Evolutionary conservation across 768 basidiomycete species (phyloP), one percentile per base, ranked within the genome.

Genomic region (Pisolithus microcarpus): DNA sequence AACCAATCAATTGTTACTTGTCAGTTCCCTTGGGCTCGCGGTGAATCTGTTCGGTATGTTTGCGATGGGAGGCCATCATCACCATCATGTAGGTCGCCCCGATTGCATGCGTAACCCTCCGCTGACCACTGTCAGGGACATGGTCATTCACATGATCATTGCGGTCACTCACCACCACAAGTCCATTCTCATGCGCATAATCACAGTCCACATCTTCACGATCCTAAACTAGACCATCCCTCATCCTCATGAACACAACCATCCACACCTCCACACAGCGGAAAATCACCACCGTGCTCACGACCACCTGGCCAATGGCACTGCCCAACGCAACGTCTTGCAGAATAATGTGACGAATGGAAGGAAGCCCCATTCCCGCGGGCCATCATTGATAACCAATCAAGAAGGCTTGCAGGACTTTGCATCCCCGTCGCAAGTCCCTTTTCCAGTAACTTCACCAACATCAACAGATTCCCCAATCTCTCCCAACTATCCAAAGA

Each of bases 1-100:
- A 58, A 96, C 93, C 3, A 87, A 79, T 55, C 95, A 97, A 61
- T 75, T 99, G 0, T 68, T 99, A 38, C 74, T 96, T 1, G 87
- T 99, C 47, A 95, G 91, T 54, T 80, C 84, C 4, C 67, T 97
- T 24, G 96, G 96, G 7, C 72, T 99, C 9, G 91, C 76, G 1
- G 92, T 99, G 43, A 99, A 99, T 65, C 70, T 99, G 18, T 98
- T 97, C 59, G 96, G 96, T 36, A 96, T 99, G 92, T 90, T 93
- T 64, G 96, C 96, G 1, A 99, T 96, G 77, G 96, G 96, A 5
- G 93, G 92, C 4, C 91, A 94, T 65, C 85, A 87, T 63, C 89
- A 91, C 56, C 65, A 68, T 56, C 88, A 89, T 71, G 87, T 87
- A 72, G 38, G 73, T 71, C 36, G 18, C 7, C 48, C 19, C 19